A percentile compares a stretch with the other conserved stretches of the same genome.
Conservation (phyloP, 2,329 filamentous ascomycete genomes). For the Botrytis sinoallii region DNA sequence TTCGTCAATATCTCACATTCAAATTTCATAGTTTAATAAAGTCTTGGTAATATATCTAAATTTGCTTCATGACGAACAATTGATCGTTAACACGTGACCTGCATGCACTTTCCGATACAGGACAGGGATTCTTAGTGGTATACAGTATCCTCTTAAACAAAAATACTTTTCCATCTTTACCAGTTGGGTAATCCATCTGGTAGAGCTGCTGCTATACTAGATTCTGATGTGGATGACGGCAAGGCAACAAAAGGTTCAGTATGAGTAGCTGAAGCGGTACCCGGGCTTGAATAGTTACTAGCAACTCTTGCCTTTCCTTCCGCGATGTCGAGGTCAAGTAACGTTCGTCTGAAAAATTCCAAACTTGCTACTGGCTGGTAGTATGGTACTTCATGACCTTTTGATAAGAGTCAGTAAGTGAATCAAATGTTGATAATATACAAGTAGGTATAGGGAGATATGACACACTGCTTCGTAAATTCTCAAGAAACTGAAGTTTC, state of each 20-base stretch:
- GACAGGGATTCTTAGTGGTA: slow-evolving; percentile 1
- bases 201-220: slow-evolving; percentile 12
- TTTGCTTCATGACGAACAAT: neutral
- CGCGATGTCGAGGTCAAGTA: slow-evolving; percentile 38
- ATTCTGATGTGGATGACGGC: slow-evolving; percentile 21
- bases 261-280: slow-evolving; percentile 27
- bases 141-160: neutral
- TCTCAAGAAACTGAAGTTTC: slow-evolving; percentile 43
- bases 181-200: slow-evolving; percentile 3
- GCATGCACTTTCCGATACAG: slow-evolving; percentile 15
- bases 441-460: neutral
- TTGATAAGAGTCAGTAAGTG: slow-evolving; percentile 9
- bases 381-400: slow-evolving; percentile 30
- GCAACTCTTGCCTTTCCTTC: slow-evolving; percentile 42
- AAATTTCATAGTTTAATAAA: neutral
- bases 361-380: slow-evolving; percentile 32
- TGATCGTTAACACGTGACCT: slow-evolving; percentile 15
- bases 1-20: neutral
- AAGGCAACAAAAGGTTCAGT: slow-evolving; percentile 27
- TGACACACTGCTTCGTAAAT: slow-evolving; percentile 31
- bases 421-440: neutral
- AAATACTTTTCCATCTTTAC: neutral
- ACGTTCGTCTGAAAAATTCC: slow-evolving; percentile 34
- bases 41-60: neutral
- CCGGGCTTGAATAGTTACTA: slow-evolving; percentile 27